phyloP scores from a whole-genome alignment of 305 asterid genomes.

The Fraxinus platypoda region DNA sequence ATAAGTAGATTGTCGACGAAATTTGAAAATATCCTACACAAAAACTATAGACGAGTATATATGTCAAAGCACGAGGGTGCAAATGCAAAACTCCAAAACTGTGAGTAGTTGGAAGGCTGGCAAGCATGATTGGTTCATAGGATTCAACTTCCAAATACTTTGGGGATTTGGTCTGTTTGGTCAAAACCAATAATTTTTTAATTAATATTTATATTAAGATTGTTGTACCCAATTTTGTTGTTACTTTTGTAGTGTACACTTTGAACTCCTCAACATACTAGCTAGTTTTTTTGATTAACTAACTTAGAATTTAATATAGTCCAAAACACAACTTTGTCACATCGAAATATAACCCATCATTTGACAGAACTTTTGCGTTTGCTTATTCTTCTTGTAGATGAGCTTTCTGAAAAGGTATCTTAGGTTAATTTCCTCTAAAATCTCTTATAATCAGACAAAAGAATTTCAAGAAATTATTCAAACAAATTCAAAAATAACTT shows the following conservation, averaged over 20 bases:
- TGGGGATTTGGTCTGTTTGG: slow-evolving; percentile 14
- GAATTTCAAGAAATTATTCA: too few relatives aligned
- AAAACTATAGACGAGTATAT: neutral
- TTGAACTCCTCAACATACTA: too few relatives aligned
- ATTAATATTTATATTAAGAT: neutral
- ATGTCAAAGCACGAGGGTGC: neutral
- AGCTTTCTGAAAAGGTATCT: neutral
- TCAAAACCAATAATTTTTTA: neutral
- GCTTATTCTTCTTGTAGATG: neutral
- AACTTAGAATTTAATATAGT: neutral
- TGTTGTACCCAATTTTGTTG: neutral
- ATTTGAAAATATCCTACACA: neutral
- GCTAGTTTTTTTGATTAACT: too few relatives aligned
- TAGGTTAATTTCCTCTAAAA: too few relatives aligned
- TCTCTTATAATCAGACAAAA: too few relatives aligned
- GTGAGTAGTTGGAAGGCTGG: neutral
- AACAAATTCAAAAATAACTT: neutral
- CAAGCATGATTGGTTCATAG: neutral
- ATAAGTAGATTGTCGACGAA: neutral
- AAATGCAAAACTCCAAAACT: slow-evolving; percentile 1
- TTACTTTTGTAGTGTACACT: neutral
- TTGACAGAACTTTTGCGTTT: neutral
- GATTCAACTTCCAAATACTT: slow-evolving; percentile 24
- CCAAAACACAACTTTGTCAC: neutral
- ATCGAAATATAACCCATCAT: neutral